These are phyloP conservation scores for Scalesia atractyloides DNA, from an alignment of 129 eudicot species.

Conservation along the genomic window DNA sequence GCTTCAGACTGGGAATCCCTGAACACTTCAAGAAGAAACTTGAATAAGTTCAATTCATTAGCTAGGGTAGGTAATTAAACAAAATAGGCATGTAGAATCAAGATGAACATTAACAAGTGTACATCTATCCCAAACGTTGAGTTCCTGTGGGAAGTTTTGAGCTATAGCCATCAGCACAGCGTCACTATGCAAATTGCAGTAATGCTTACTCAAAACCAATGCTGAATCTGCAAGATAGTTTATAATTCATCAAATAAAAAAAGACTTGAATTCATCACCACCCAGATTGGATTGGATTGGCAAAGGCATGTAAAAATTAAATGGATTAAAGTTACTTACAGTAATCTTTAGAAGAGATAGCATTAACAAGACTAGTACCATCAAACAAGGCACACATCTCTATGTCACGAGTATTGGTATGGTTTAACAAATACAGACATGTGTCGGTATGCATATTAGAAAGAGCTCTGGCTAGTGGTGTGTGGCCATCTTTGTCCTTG, in stretches of 20 bases:
- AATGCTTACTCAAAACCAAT: not conserved
- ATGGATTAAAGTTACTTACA: not conserved
- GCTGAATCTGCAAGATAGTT: not conserved
- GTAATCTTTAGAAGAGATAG: slow-evolving; percentile 17
- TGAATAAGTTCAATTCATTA: too few species aligned
- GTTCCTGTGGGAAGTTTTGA: not conserved
- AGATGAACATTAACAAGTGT: too few species aligned
- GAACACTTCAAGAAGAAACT: too few species aligned
- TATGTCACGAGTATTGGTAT: not conserved
- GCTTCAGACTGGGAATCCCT: too few species aligned
- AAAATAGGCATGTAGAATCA: too few species aligned
- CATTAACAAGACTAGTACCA: not conserved
- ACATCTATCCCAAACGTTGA: too few species aligned
- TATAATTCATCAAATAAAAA: not conserved
- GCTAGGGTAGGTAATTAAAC: too few species aligned
- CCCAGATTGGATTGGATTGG: too few species aligned
- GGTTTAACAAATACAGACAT: not conserved
- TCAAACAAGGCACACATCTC: not conserved
- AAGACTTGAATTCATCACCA: too few species aligned
- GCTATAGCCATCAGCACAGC: slow-evolving; percentile 6
- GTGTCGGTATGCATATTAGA: slow-evolving; percentile 21
- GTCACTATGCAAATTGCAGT: not conserved
- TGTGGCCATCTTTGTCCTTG: slow-evolving; percentile 9
- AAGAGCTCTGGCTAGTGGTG: slow-evolving; percentile 21
- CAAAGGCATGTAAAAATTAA: not conserved